Evolutionary conservation across 202 grass and related monocot species (phyloP).

Genomic region (Carex sylvatica): DNA sequence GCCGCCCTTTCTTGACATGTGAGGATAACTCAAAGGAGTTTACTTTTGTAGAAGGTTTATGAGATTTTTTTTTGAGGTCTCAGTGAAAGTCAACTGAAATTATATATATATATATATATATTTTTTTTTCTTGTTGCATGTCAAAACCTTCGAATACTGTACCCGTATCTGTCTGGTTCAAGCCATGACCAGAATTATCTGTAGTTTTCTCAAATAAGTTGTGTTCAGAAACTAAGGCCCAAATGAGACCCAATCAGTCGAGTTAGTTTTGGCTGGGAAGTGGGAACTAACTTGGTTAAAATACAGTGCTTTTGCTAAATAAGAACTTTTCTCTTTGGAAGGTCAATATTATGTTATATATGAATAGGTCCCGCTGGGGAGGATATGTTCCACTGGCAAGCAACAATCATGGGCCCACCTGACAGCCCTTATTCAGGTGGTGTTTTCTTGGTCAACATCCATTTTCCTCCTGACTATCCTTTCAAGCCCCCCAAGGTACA

Average conservation of each 20-base stretch:
- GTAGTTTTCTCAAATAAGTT: not conserved
- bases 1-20: not conserved
- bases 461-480: conserved; percentile 79
- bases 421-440: conserved; percentile 77
- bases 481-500: conserved; percentile 74
- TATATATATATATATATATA: no score
- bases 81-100: not conserved
- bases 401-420: conserved; percentile 78
- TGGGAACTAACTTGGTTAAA: not conserved
- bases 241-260: not conserved
- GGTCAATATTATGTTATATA: not conserved
- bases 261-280: not conserved
- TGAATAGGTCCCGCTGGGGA: conserved; percentile 65
- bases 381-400: conserved; percentile 90
- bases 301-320: not conserved
- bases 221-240: not conserved
- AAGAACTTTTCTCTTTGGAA: not conserved
- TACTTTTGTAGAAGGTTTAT: not conserved
- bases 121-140: not conserved
- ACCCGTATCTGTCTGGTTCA: not conserved
- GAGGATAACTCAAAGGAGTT: not conserved
- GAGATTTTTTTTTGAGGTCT: not conserved
- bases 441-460: conserved; percentile 79
- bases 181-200: not conserved
- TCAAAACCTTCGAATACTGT: not conserved